Base-by-base conservation (phyloP, 2,329 filamentous ascomycete genomes). In the Fusarium sp. region DNA sequence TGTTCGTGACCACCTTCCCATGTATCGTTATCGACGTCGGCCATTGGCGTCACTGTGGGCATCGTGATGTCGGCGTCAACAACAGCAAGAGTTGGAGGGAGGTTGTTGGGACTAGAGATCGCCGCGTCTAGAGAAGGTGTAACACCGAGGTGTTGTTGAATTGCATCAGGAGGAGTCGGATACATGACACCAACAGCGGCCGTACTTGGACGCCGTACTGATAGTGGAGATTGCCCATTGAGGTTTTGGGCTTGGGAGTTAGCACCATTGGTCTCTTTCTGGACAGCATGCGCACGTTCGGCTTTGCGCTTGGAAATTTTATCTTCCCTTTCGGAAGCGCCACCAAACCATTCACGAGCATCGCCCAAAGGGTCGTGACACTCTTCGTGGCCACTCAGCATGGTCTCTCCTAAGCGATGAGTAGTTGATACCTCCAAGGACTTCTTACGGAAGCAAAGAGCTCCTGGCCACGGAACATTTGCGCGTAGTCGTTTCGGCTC, bases 151-250 rank as follows among this genome's bases (percentile, higher is more conserved):
- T 80, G 78, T 53, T 84, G 83, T 42, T 88, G 88, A 19, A 90
- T 79, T 16, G 84, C 89, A 74, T 92, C 90, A 13, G 91, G 91
- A 3, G 91, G 91, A 8, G 91, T 93, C 11, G 89, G 90, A 75
- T 93, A 93, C 79, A 93, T 88, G 3, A 86, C 84, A 43, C 86
- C 85, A 25, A 82, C 79, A 8, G 81, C 78, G 14, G 80, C 76
- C 9, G 80, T 83, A 68, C 83, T 85, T 39, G 85, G 79, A 71
- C 86, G 81, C 66, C 87, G 83, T 9, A 86, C 72, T 18, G 82
- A 80, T 21, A 85, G 70, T 9, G 87, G 85, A 10, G 88, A 89
- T 51, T 86, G 81, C 2, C 82, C 85, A 66, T 82, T 86, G 25
- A 83, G 72, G 53, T 70, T 78, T 77, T 80, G 60, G 77, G 81